Evolutionary conservation across 78 protist genomes (phyloP).

Genomic region (Thecamonas trahens): DNA sequence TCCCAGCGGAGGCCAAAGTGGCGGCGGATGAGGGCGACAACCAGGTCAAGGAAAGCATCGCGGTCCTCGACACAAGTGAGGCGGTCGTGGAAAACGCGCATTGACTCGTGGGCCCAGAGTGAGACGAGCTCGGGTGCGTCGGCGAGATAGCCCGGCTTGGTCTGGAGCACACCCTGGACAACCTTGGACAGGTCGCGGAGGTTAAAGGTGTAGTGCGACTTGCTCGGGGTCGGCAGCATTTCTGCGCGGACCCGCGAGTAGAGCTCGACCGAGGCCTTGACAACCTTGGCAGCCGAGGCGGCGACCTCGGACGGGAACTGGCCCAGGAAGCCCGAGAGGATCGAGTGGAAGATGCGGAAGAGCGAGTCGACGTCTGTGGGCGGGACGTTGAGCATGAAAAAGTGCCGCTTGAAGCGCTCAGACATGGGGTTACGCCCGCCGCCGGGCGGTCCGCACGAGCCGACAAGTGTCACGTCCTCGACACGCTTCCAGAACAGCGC

Average conservation of each 20-base stretch:
- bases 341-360: conserved; percentile 40
- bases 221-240: conserved; percentile 73
- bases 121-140: neutral
- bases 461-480: conserved; percentile 43
- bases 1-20: neutral
- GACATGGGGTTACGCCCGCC: conserved; percentile 66
- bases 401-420: conserved; percentile 33
- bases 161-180: conserved; percentile 49
- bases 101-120: conserved; percentile 58
- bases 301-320: neutral
- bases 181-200: conserved; percentile 74
- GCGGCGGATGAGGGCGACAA: neutral
- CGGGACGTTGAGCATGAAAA: conserved; percentile 30
- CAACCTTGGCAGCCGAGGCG: conserved; percentile 3
- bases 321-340: conserved; percentile 13
- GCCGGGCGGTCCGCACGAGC: conserved; percentile 85
- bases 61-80: conserved; percentile 49
- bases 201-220: conserved; percentile 79
- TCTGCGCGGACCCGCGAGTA: conserved; percentile 11
- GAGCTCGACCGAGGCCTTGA: conserved; percentile 22
- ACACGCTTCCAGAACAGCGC: conserved; percentile 31
- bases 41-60: conserved; percentile 18
- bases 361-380: conserved; percentile 38
- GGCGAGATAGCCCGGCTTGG: neutral
- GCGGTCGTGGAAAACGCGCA: conserved; percentile 63